Evolutionary conservation across 2,329 filamentous ascomycete genomes (phyloP).

Genomic region (Bertia moriformis): DNA sequence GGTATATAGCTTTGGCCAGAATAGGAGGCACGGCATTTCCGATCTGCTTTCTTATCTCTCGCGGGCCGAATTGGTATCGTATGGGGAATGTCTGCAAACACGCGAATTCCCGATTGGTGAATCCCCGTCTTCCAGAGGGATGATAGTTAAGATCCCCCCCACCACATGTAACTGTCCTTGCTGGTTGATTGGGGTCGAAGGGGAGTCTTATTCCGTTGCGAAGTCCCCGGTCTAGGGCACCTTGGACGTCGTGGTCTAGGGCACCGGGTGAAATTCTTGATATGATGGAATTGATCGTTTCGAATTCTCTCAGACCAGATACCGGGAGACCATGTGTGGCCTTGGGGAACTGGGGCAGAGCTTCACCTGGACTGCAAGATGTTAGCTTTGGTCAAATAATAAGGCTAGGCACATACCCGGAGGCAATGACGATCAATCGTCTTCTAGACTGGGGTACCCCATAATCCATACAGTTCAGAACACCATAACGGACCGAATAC

Average conservation of each 20-base stretch:
- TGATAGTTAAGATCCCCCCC: not conserved
- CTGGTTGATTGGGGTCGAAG: not conserved
- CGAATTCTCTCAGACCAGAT: not conserved
- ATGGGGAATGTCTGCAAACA: conserved; percentile 1
- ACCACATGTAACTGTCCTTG: not conserved
- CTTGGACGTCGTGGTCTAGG: not conserved
- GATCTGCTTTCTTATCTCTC: not conserved
- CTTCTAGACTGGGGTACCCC: not conserved
- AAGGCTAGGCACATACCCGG: not conserved
- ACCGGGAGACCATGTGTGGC: not conserved
- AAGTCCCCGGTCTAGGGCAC: not conserved
- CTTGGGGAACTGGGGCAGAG: not conserved
- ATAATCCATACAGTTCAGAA: not conserved
- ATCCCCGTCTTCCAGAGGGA: not conserved
- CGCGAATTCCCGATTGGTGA: not conserved
- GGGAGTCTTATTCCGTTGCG: not conserved
- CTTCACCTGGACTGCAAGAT: not conserved
- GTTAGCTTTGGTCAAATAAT: not conserved
- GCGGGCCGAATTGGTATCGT: not conserved
- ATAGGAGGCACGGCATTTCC: not conserved
- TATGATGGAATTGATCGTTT: not conserved
- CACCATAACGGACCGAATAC: not conserved
- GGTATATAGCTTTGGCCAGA: not conserved
- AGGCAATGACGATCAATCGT: not conserved
- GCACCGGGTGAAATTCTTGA: not conserved